Evolutionary conservation across 352 stramenopile species (phyloP), one percentile per base, ranked within the genome.

Genomic region (Phytophthora meadii): DNA sequence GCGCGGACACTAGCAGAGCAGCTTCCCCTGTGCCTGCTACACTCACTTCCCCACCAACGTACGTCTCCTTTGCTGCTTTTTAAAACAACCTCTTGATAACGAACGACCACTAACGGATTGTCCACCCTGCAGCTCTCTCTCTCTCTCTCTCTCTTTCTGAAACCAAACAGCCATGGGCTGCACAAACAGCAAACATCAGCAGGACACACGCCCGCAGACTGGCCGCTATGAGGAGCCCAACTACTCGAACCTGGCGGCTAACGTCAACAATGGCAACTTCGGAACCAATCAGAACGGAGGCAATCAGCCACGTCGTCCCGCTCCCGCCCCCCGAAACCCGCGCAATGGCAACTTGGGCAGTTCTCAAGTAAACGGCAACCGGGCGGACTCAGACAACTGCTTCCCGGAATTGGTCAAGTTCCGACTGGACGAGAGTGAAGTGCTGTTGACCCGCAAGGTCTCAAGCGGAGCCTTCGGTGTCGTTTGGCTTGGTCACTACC

Each of bases 401-500:
- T 95, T 95, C 70, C 83, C 83, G 14, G 81, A 90, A 57, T 76
- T 95, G 14, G 70, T 79, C 49, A 65, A 76, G 50, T 93, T 86
- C 73, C 87, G 85, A 2, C 71, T 95, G n/a, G 85, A 93, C 49
- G 84, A 94, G 70, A 91, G 75, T 48, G 87, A 94, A 60, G 83
- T 95, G 42, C 54, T 94, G 54, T 74, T 95, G 22, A 93, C 85
- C 46, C 88, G 86, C 42, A 92, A 92, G 63, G 84, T 95, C 54
- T 93, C 84, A 41, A 91, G 79, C 48, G 88, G 88, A 30, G 86
- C 88, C 22, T 94, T 93, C 40, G 83, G 88, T 32, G 85, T 94
- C 24, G 84, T 94, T 22, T 96, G 84, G 84, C 77, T 96, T 10
- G 86, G 88, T 8, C 88, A 96, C 74, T 94, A 94, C 76, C 88